These are phyloP conservation scores for Colletotrichum sp. DNA, from an alignment of 2,329 filamentous ascomycete species.

Conservation along the genomic window DNA sequence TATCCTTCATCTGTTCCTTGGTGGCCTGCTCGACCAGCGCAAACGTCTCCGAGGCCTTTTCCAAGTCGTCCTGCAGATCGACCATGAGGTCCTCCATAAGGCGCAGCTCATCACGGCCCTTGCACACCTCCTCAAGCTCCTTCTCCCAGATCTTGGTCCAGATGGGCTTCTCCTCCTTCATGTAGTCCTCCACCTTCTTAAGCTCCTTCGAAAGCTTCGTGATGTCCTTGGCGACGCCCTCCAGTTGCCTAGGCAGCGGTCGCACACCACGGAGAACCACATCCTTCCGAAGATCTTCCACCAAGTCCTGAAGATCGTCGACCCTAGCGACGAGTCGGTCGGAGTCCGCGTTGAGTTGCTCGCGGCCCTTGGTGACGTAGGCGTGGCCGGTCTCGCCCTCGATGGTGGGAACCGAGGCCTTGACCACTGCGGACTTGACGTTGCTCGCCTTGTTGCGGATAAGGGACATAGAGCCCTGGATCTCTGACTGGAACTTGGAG, in stretches of 20 bases:
- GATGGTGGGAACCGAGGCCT: conserved; percentile 72
- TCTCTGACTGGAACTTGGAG: conserved; percentile 86
- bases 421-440: conserved; percentile 78
- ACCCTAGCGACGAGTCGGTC: conserved; percentile 91
- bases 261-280: conserved; percentile 93
- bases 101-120: conserved; percentile 91
- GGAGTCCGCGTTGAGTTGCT: conserved; percentile 83
- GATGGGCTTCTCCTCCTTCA: conserved; percentile 89
- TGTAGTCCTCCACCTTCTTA: conserved; percentile 91
- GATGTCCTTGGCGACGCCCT: conserved; percentile 88
- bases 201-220: conserved; percentile 81
- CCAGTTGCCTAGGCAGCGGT: conserved; percentile 87
- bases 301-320: conserved; percentile 95
- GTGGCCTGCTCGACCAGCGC: conserved; percentile 95
- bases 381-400: conserved; percentile 81
- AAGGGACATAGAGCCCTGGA: conserved; percentile 84
- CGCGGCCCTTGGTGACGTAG: conserved; percentile 87
- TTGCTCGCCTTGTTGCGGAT: conserved; percentile 82
- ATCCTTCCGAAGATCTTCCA: conserved; percentile 97
- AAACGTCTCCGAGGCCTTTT: conserved; percentile 93
- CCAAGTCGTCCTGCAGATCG: conserved; percentile 91
- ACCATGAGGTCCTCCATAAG: conserved; percentile 95
- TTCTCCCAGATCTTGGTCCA: conserved; percentile 99
- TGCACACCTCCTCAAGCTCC: conserved; percentile 93
- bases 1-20: conserved; percentile 93